Conservation (phyloP, 306 rosid species). For the Lupinus albus region DNA sequence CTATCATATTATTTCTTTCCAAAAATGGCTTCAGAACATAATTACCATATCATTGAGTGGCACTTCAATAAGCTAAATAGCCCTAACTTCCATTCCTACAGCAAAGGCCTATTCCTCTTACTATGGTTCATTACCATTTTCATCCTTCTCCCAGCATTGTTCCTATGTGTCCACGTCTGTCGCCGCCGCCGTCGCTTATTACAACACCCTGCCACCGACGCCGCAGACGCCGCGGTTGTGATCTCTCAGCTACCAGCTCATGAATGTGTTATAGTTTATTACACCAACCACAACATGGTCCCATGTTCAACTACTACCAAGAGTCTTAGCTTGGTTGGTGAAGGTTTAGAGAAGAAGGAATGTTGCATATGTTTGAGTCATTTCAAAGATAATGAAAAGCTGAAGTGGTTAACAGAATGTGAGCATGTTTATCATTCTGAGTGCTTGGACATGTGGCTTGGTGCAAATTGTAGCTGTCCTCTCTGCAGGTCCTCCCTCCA, state of each 20-base stretch:
- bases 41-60: conserved; percentile 36
- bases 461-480: conserved; percentile 49
- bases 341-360: conserved; percentile 15
- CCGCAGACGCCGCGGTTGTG: neutral
- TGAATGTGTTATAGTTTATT: conserved; percentile 13
- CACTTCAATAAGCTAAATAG: conserved; percentile 27
- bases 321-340: conserved; percentile 20
- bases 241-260: neutral
- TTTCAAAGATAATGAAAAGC: conserved; percentile 46
- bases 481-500: conserved; percentile 51
- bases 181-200: conserved; percentile 18
- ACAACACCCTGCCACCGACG: neutral
- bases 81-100: conserved; percentile 31
- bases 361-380: conserved; percentile 54
- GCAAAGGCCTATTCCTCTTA: conserved; percentile 32
- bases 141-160: conserved; percentile 34
- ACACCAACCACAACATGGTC: neutral
- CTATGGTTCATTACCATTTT: conserved; percentile 29
- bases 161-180: conserved; percentile 34
- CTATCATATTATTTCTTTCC: neutral
- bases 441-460: conserved; percentile 54
- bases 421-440: conserved; percentile 51
- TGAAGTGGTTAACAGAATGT: conserved; percentile 48
- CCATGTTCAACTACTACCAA: conserved; percentile 11
- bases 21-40: conserved; percentile 38